Conservation (phyloP, 805 yeast species). For the Debaryomyces hansenii region DNA sequence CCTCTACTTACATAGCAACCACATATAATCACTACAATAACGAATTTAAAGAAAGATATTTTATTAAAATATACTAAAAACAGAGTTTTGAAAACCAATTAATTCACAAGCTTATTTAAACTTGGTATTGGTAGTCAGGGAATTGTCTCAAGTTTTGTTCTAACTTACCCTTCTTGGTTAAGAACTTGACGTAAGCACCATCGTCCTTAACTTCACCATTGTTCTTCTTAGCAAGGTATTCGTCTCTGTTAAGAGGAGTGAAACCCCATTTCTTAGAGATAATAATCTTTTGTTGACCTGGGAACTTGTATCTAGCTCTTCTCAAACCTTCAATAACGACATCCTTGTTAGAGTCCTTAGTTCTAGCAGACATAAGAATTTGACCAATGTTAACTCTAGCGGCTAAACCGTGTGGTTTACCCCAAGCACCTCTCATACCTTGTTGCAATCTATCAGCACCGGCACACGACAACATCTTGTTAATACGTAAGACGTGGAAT, state of each 20-base stretch:
- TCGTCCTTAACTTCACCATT: conserved; percentile 99
- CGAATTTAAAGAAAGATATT: conserved; percentile 2
- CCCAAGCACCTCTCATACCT: conserved; percentile 99
- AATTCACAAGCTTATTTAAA: conserved; percentile 17
- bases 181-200: conserved; percentile 99
- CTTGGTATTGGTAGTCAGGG: conserved; percentile 80
- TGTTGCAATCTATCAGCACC: conserved; percentile 99
- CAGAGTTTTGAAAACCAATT: not conserved
- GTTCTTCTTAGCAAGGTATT: conserved; percentile 90
- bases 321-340: conserved; percentile 98
- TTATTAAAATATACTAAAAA: conserved; percentile 5
- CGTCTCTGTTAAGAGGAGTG: conserved; percentile 98
- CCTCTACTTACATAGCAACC: too few relatives aligned
- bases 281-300: conserved; percentile 99
- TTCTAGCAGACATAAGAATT: conserved; percentile 96
- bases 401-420: conserved; percentile 99
- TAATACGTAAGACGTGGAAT: conserved; percentile 99
- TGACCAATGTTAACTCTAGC: conserved; percentile 99
- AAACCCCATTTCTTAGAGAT: conserved; percentile 99
- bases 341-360: conserved; percentile 97
- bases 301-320: conserved; percentile 99
- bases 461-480: conserved; percentile 99
- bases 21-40: too few relatives aligned
- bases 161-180: conserved; percentile 93
- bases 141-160: conserved; percentile 87